phyloP scores from a whole-genome alignment of 805 yeast genomes.

The Debaryomyces tyrocola region DNA sequence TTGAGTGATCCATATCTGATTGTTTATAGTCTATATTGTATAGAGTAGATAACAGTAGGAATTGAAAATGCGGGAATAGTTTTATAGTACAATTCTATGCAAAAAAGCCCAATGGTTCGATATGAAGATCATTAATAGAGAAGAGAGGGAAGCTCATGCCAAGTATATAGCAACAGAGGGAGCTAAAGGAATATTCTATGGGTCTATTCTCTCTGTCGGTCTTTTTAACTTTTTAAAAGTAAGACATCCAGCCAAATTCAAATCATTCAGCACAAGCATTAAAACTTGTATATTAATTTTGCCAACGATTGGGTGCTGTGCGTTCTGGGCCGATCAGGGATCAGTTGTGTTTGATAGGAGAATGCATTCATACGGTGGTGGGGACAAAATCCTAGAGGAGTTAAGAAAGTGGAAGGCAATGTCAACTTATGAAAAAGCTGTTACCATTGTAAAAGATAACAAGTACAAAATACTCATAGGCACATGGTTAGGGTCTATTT shows the following conservation, averaged over 20 bases:
- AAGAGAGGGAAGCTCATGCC: conserved; percentile 41
- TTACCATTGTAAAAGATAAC: conserved; percentile 27
- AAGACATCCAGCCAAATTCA: conserved; percentile 34
- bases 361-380: conserved; percentile 31
- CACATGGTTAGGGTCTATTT: conserved; percentile 41
- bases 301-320: conserved; percentile 39
- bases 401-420: conserved; percentile 34
- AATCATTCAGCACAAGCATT: conserved; percentile 35
- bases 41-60: too few species aligned
- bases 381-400: conserved; percentile 32
- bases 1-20: conserved; percentile 10
- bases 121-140: conserved; percentile 39
- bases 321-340: conserved; percentile 46
- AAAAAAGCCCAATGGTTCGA: background rate
- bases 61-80: too few species aligned
- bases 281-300: conserved; percentile 37
- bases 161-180: conserved; percentile 37
- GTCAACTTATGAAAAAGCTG: conserved; percentile 28
- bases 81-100: background rate
- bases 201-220: conserved; percentile 31
- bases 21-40: background rate
- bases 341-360: conserved; percentile 42
- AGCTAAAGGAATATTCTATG: conserved; percentile 38
- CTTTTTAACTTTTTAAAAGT: conserved; percentile 30
- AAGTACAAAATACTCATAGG: conserved; percentile 37